Evolutionary conservation across 768 basidiomycete genomes (phyloP), one percentile per base, ranked within the genome.

Genomic region (Boletus reticuloceps): DNA sequence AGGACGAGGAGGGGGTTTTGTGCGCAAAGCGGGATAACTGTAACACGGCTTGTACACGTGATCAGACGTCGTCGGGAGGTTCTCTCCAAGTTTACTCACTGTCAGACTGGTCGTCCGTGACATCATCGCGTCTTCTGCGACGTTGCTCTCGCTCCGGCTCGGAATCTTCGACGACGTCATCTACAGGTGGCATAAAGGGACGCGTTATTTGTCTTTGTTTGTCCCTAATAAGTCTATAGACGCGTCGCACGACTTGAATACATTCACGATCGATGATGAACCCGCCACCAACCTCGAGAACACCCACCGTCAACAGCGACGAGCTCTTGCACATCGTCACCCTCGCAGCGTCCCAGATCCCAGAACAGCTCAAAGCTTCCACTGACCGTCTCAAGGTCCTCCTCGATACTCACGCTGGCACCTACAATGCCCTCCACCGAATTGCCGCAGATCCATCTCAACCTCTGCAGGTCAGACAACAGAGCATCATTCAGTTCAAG

Each of bases 401-500:
- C 69, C 72, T 88, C 25, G 82, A 85, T 47, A 64, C 62, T 29
- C 79, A 82, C 72, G 77, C 83, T 47, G 91, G 91, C 40, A 82
- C 86, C 1, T 88, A 81, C 62, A 83, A 89, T 64, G 79, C 80
- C 19, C 75, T 94, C 46, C 83, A 89, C 60, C 81, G 85, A 59
- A 90, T 93, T 68, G 88, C 89, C 22, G 76, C 82, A 29, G 79
- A 83, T 60, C 74, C 72, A 58, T 69, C 77, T 2, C 69, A 86
- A n/a, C 85, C 89, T 14, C 69, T 88, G 37, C 74, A 74, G 16
- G 80, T 94, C 47, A 83, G 93, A 40, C 82, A 89, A 61, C 89
- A 90, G 68, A 84, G 88, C 25, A 90, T 92, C 58, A 88, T 95
- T 52, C 91, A 93, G 64, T 89, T 94, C 75, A 95, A 95, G 74